Evolutionary conservation across 768 basidiomycete genomes (phyloP).

Genomic region (Lyophyllum atratum): DNA sequence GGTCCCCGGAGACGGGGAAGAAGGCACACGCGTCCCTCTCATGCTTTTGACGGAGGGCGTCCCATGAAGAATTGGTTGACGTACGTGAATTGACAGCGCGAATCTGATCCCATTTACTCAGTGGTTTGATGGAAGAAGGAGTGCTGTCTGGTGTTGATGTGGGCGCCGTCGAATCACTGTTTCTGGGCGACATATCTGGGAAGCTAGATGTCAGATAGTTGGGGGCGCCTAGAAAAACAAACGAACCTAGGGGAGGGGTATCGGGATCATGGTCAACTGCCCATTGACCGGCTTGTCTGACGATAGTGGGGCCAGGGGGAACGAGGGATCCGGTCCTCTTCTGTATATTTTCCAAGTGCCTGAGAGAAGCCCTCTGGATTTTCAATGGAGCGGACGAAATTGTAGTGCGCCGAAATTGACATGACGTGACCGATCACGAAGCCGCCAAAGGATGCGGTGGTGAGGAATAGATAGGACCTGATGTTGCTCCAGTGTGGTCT

Average conservation of each 20-base stretch:
- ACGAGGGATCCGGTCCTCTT: slow-evolving; percentile 38
- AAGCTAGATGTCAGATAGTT: neutral
- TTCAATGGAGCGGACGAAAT: slow-evolving; percentile 39
- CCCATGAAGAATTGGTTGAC: slow-evolving; percentile 61
- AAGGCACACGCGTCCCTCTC: slow-evolving; percentile 36
- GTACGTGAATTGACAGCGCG: slow-evolving; percentile 50
- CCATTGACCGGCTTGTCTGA: slow-evolving; percentile 21
- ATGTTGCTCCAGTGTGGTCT: slow-evolving; percentile 22
- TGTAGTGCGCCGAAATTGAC: slow-evolving; percentile 31
- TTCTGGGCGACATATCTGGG: slow-evolving; percentile 3
- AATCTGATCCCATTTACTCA: slow-evolving; percentile 67
- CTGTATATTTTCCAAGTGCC: slow-evolving; percentile 46
- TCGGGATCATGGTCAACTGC: slow-evolving; percentile 14
- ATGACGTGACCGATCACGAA: slow-evolving; percentile 30
- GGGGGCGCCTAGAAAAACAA: neutral
- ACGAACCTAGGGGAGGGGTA: slow-evolving; percentile 3
- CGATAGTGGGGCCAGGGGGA: slow-evolving; percentile 28
- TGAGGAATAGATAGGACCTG: slow-evolving; percentile 19
- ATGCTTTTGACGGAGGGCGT: slow-evolving; percentile 61
- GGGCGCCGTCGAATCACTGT: neutral
- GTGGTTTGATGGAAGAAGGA: slow-evolving; percentile 16
- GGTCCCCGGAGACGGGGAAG: slow-evolving; percentile 6
- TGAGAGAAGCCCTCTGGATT: slow-evolving; percentile 39
- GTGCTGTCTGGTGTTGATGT: slow-evolving; percentile 9
- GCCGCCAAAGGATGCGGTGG: slow-evolving; percentile 28